Evolutionary conservation across 1,284 basidiomycete genomes (phyloP).

Genomic region (Peniophora sp.): DNA sequence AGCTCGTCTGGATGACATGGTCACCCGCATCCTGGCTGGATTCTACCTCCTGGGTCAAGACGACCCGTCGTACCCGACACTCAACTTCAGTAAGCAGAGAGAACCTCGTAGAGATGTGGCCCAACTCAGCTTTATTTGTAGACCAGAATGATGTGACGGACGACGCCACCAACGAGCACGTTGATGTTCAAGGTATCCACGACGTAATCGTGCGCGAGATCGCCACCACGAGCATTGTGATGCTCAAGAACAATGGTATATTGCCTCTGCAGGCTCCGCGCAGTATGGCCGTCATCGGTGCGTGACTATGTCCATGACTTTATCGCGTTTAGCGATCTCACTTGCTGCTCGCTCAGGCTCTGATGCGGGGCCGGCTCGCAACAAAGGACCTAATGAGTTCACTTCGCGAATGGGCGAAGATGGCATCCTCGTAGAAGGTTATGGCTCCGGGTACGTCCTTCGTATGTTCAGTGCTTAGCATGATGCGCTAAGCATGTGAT

Average conservation of each 20-base stretch:
- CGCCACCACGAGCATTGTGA: conserved; percentile 48
- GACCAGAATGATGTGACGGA: neutral
- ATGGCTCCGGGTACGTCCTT: conserved; percentile 47
- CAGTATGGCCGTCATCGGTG: conserved; percentile 29
- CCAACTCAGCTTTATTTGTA: too few relatives aligned
- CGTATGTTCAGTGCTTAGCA: conserved; percentile 3
- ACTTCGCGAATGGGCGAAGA: conserved; percentile 31
- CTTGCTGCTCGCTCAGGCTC: conserved; percentile 26
- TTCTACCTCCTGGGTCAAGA: conserved; percentile 57
- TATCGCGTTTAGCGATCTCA: neutral
- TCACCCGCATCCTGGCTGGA: conserved; percentile 38
- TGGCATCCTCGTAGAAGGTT: conserved; percentile 54
- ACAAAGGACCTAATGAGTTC: conserved; percentile 51
- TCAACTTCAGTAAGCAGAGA: conserved; percentile 26
- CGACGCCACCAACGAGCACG: conserved; percentile 24
- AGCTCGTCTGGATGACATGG: conserved; percentile 26
- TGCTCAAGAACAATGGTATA: conserved; percentile 54
- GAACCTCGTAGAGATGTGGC: neutral
- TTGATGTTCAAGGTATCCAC: conserved; percentile 44
- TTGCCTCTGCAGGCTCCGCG: conserved; percentile 41
- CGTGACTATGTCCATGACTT: neutral
- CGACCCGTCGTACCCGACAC: conserved; percentile 37
- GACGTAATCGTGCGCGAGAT: conserved; percentile 42
- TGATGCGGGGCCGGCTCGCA: conserved; percentile 45
- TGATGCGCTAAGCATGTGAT: neutral